phyloP scores from a whole-genome alignment of 2,329 filamentous ascomycete genomes.

The Fulvia fulva region DNA sequence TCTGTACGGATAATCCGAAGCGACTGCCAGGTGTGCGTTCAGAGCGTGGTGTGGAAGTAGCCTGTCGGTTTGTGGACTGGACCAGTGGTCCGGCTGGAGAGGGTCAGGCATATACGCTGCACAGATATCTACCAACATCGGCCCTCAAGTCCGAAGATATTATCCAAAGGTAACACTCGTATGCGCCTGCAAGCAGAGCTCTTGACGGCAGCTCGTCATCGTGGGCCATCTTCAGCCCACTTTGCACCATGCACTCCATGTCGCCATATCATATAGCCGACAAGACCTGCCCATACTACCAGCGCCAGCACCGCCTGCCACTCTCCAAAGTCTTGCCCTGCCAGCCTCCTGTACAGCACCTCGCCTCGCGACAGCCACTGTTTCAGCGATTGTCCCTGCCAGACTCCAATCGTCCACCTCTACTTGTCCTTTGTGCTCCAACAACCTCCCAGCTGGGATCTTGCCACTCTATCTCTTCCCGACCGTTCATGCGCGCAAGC shows the following conservation, averaged over 20 bases:
- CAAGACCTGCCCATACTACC: constrained; percentile 50
- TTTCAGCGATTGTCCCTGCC: constrained; percentile 37
- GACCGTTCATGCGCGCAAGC: constrained; percentile 51
- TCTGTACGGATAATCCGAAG: too few relatives aligned
- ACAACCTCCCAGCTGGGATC: constrained; percentile 60
- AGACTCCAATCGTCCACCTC: constrained; percentile 56
- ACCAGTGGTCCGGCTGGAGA: not conserved
- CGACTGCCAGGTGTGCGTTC: too few relatives aligned
- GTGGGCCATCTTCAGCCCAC: constrained; percentile 9
- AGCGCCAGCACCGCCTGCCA: constrained; percentile 23
- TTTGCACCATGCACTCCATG: constrained; percentile 47
- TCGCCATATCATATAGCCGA: constrained; percentile 49
- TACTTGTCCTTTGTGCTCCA: constrained; percentile 56
- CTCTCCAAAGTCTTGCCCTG: constrained; percentile 2
- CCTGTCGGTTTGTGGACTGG: not conserved
- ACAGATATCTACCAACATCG: not conserved
- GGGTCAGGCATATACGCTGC: not conserved
- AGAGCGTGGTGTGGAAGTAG: too few relatives aligned
- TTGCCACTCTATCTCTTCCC: constrained; percentile 60
- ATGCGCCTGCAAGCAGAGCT: not conserved
- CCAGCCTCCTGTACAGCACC: constrained; percentile 44
- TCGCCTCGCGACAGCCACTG: constrained; percentile 23
- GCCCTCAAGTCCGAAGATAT: not conserved
- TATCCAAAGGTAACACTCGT: not conserved
- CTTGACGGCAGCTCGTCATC: not conserved